Evolutionary conservation across 176 grass and related monocot genomes (phyloP), one percentile per base, ranked within the genome.

Genomic region (Urochloa ruziziensis): DNA sequence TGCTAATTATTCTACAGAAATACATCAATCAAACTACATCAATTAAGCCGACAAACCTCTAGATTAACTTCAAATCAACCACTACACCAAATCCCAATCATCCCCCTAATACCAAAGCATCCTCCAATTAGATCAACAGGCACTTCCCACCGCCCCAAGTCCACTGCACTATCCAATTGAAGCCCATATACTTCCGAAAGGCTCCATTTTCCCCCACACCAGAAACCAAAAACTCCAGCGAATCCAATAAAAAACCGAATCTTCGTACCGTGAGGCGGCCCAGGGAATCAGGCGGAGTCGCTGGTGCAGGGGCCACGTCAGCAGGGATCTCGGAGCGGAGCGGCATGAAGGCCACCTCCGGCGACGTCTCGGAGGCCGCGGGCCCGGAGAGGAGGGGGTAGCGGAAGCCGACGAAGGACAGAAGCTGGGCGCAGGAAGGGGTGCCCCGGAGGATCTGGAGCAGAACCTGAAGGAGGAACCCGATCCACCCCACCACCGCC

Each of bases 331-430:
- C 94, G 62, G 91, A 87, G 59, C 65, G 85, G 23, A 94, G 92
- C 30, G 88, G 90, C 80, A 87, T 86, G 83, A 97, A 97, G 65
- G 92, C 90, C 47, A 93, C 88, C 70, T 88, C 73, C 73, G 91
- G 89, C 60, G 75, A 78, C 30, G 77, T 59, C 53, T 87, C 81
- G 70, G 89, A 68, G n/a, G 30, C 34, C 44, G 88, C 77, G 77
- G 91, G 36, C 25, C 86, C 82, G 73, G 90, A 74, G 57, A 97
- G 92, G 51, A 93, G 90, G 0, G 91, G 88, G 80, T 94, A 85
- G 36, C 93, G 97, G 80, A 99, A 87, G 58, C 97, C 93, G 70
- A 96, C 81, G 83, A 92, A 99, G 78, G 97, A 92, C 9, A 99
- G 89, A 76, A 96, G 88, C 87, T 99, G 97, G 24, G 91, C 77